Conservation (phyloP, 2,329 filamentous ascomycete genomes). For the Colletotrichum nymphaeae region DNA sequence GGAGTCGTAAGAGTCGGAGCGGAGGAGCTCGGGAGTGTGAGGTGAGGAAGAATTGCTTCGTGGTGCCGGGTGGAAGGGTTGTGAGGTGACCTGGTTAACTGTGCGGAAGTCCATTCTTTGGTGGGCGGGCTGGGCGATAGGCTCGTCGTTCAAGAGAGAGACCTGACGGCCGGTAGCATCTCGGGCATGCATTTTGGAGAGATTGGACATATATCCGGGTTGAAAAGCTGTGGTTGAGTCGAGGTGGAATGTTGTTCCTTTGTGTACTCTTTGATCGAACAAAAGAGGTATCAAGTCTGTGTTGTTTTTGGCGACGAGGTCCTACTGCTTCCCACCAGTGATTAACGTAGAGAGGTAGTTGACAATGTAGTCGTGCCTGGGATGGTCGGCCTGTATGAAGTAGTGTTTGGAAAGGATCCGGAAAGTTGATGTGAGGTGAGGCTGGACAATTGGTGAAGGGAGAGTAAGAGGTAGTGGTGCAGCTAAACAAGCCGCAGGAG, state of each 20-base stretch:
- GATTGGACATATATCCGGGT: not conserved
- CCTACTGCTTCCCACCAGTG: not conserved
- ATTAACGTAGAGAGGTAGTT: not conserved
- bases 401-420: not conserved
- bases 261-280: not conserved
- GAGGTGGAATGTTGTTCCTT: not conserved
- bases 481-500: not conserved
- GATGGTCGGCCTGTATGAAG: not conserved
- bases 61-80: constrained; percentile 48
- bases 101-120: constrained; percentile 46
- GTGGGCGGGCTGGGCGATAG: constrained; percentile 19
- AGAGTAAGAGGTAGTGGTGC: not conserved
- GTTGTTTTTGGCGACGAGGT: not conserved
- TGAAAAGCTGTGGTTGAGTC: not conserved
- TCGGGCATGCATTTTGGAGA: constrained; percentile 60
- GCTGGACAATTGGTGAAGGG: not conserved
- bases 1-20: constrained; percentile 72
- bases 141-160: constrained; percentile 70
- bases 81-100: constrained; percentile 46
- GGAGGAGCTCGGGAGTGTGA: constrained; percentile 67
- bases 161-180: constrained; percentile 68
- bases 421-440: not conserved
- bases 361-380: not conserved
- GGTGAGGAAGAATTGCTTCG: constrained; percentile 59
- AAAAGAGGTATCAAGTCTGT: not conserved